These are phyloP conservation scores for Phytophthora boehmeriae DNA, from an alignment of 352 stramenopile species.

Conservation along the genomic window DNA sequence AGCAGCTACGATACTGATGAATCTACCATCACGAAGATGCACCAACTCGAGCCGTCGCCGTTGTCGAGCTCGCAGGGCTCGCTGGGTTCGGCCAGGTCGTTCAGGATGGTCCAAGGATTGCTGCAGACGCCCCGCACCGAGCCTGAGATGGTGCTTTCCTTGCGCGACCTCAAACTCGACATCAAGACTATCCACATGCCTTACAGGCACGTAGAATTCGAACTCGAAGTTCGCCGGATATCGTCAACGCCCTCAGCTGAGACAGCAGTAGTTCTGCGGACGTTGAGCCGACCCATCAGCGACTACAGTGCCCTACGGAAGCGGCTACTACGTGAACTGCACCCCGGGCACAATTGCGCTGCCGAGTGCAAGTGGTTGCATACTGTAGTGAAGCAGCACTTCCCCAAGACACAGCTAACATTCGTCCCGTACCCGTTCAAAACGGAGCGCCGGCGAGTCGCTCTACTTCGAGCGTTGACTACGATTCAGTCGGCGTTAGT, in stretches of 20 bases:
- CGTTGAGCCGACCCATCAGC: conserved; percentile 29
- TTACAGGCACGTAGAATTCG: conserved; percentile 19
- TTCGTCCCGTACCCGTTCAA: conserved; percentile 21
- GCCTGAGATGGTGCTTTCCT: conserved; percentile 26
- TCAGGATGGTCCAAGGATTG: conserved; percentile 18
- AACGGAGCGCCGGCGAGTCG: conserved; percentile 22
- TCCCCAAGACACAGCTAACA: conserved; percentile 39
- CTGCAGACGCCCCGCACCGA: conserved; percentile 26
- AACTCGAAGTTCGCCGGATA: conserved; percentile 23
- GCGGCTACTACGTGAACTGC: conserved; percentile 37
- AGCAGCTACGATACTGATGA: background rate
- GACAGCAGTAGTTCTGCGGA: conserved; percentile 27
- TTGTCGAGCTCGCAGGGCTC: conserved; percentile 20
- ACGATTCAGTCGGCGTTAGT: conserved; percentile 45
- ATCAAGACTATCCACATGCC: conserved; percentile 25
- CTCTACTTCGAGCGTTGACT: conserved; percentile 35
- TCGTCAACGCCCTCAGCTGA: conserved; percentile 11
- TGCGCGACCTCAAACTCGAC: conserved; percentile 27
- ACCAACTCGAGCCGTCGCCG: background rate
- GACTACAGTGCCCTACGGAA: conserved; percentile 43
- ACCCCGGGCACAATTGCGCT: conserved; percentile 40
- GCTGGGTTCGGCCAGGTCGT: background rate
- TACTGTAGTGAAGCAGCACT: conserved; percentile 47
- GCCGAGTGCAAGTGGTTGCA: conserved; percentile 54
- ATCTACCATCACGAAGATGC: conserved; percentile 10